Conservation (phyloP, 2,329 filamentous ascomycete species). For the Colletotrichum viniferum region DNA sequence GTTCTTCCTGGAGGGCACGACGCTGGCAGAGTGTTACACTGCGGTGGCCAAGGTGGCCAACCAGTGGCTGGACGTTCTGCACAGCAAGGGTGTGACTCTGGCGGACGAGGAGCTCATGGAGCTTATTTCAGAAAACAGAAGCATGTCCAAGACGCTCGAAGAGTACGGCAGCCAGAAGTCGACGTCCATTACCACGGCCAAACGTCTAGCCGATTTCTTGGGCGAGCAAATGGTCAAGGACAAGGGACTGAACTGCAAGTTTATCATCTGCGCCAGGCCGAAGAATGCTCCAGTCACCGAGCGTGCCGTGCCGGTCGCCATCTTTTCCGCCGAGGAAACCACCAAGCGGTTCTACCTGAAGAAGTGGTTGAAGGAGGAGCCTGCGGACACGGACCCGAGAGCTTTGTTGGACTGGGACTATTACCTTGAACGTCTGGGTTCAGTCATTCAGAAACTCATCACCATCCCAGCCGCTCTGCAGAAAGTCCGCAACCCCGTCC, state of each 20-base stretch:
- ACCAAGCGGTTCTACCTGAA: conserved; percentile 89
- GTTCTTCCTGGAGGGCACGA: conserved; percentile 93
- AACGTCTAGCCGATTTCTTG: conserved; percentile 91
- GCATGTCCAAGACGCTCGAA: conserved; percentile 94
- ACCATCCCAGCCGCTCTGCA: conserved; percentile 97
- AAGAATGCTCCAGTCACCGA: conserved; percentile 93
- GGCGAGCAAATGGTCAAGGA: conserved; percentile 99
- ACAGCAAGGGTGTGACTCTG: conserved; percentile 85
- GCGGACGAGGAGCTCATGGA: conserved; percentile 98
- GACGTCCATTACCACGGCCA: conserved; percentile 98
- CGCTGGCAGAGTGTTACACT: conserved; percentile 85
- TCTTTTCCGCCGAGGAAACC: conserved; percentile 90
- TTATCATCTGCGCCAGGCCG: conserved; percentile 91
- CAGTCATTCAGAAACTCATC: conserved; percentile 98
- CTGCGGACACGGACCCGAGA: conserved; percentile 86
- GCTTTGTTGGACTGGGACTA: conserved; percentile 96
- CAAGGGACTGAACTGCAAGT: conserved; percentile 99
- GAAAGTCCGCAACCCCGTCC: conserved; percentile 93
- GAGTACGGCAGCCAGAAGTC: conserved; percentile 97
- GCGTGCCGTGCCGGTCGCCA: conserved; percentile 90
- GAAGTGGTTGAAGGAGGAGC: conserved; percentile 96
- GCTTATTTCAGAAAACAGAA: conserved; percentile 99
- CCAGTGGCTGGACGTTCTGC: conserved; percentile 92
- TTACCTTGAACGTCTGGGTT: conserved; percentile 93
- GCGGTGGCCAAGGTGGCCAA: conserved; percentile 96